Evolutionary conservation across 208 protist species (phyloP).

Genomic region (Trichomonas vaginalis): DNA sequence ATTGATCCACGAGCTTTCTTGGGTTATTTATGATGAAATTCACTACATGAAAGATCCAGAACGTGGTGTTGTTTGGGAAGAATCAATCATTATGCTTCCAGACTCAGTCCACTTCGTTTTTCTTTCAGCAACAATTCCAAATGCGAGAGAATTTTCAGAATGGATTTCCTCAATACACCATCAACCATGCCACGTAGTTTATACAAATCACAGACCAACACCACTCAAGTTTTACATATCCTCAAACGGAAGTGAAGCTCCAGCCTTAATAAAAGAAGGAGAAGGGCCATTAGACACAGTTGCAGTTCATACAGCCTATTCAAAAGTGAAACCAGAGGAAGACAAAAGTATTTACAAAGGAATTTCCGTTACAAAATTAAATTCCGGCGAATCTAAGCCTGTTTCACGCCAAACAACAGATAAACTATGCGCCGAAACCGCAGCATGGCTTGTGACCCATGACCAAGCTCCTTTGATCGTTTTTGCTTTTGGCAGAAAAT

Average conservation of each 20-base stretch:
- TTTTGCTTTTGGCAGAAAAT: slow-evolving; percentile 14
- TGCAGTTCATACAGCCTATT: neutral
- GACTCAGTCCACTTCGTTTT: slow-evolving; percentile 91
- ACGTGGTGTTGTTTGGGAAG: slow-evolving; percentile 99
- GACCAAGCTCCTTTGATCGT: neutral
- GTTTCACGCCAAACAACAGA: neutral
- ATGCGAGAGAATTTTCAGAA: slow-evolving; percentile 92
- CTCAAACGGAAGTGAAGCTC: neutral
- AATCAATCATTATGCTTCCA: slow-evolving; percentile 96
- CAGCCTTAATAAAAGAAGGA: neutral
- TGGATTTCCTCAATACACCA: slow-evolving; percentile 75
- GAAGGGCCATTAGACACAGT: neutral
- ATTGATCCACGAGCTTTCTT: slow-evolving; percentile 39
- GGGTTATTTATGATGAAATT: slow-evolving; percentile 69
- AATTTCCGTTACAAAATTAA: too few species aligned
- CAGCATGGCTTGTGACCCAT: neutral
- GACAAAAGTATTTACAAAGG: neutral
- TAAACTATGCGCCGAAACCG: neutral
- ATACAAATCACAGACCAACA: slow-evolving; percentile 5
- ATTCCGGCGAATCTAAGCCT: neutral
- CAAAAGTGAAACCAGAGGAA: neutral
- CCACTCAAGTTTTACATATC: slow-evolving; percentile 14
- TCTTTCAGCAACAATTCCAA: slow-evolving; percentile 99
- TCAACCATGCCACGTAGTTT: slow-evolving; percentile 42
- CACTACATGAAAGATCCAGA: slow-evolving; percentile 93